Evolutionary conservation across 305 asterid species (phyloP).

Genomic region (Fraxinus velutina): DNA sequence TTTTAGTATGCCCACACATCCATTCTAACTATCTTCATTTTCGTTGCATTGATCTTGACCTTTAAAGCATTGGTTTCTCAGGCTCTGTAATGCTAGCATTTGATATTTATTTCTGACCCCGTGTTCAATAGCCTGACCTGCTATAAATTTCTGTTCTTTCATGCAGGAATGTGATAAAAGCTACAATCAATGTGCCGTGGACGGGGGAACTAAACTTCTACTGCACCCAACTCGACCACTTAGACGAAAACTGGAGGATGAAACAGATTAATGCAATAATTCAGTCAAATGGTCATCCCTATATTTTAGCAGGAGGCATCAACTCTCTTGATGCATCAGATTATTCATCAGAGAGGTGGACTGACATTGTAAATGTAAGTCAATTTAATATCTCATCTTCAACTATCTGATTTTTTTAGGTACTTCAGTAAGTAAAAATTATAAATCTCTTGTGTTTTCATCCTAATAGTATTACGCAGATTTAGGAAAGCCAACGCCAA

Average conservation of each 20-base stretch:
- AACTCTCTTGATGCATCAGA: constrained; percentile 86
- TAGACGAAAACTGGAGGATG: constrained; percentile 82
- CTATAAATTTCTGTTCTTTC: neutral
- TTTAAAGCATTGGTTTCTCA: neutral
- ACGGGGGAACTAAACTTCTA: constrained; percentile 70
- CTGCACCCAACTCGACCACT: constrained; percentile 84
- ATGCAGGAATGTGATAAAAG: constrained; percentile 81
- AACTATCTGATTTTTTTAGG: neutral
- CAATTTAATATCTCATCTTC: neutral
- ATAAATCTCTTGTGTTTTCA: too few relatives aligned
- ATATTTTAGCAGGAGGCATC: constrained; percentile 78
- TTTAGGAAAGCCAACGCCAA: too few relatives aligned
- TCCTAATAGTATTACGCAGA: too few relatives aligned
- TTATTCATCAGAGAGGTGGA: constrained; percentile 81
- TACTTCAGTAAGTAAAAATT: too few relatives aligned
- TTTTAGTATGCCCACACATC: neutral
- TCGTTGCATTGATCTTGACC: neutral
- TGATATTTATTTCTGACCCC: neutral
- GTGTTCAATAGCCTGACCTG: neutral
- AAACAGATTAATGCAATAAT: constrained; percentile 72
- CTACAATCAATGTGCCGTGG: constrained; percentile 71
- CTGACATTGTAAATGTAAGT: constrained; percentile 68
- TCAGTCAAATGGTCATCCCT: constrained; percentile 55
- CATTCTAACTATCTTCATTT: neutral
- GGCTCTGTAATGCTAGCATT: neutral